Base-by-base conservation (phyloP, 2,329 filamentous ascomycete genomes). In the Colletotrichum zoysiae region DNA sequence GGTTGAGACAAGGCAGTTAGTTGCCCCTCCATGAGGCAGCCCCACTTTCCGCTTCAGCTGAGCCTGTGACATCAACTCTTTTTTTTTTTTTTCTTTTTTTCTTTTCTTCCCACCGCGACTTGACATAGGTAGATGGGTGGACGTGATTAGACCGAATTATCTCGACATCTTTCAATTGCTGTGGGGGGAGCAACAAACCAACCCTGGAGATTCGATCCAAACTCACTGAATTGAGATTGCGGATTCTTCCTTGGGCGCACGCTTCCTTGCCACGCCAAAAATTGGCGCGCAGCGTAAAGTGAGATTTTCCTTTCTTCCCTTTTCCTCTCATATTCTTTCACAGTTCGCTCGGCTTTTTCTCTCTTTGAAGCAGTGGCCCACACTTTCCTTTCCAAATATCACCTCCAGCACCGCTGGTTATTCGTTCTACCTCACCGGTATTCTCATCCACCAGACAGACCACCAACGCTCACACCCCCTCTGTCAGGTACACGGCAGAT, bases 11-110 rank as follows among this genome's bases (percentile, higher is more conserved):
- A 48, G 40, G 26, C 42, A 20, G 23, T 20, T 64, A 20, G 23
- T 20, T 64, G 61, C 69, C 59, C 69, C 59, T 69, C 65, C 59
- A 42, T 56, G 51, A 35, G n/a, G 16, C 12, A 35, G 70, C 70
- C 65, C 70, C 70, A 72, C 70, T 67, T 70, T 55, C 59, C 55
- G 60, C 20, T 40, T 51, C 44, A 55, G 65, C 51, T 58, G 20
- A 63, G 65, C 58, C 55, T 59, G 59, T 71, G 65, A 65, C 65
- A 69, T 60, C 70, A 60, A 69, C 65, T 53, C 60, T 59, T 68
- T 69, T 55, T 64, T 40, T 23, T 40, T 46, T 23, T 48, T 59
- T 50, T 64, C 42, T 64, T 40, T 23, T 40, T 46, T 48, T 48
- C 55, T 50, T 64, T 42, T 53, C 23, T 50, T 40, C 40, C 33